phyloP scores from a whole-genome alignment of 192 early-diverging fungal species.

The Entomortierella parvispora region DNA sequence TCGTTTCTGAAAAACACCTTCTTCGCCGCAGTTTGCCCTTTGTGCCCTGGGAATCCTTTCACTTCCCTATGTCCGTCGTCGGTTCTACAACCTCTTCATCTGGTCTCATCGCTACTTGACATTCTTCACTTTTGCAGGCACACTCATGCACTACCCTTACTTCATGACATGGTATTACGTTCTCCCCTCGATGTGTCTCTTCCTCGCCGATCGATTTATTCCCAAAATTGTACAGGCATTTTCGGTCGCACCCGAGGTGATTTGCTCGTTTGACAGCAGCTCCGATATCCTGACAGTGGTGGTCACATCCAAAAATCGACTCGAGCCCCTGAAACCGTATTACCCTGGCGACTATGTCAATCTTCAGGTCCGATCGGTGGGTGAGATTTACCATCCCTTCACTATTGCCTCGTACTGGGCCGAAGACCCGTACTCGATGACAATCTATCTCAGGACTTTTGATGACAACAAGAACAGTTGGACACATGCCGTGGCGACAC shows the following conservation, averaged over 20 bases:
- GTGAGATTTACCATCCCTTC: conserved; percentile 36
- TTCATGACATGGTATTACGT: conserved; percentile 49
- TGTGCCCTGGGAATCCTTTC: conserved; percentile 14
- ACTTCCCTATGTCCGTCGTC: conserved; percentile 13
- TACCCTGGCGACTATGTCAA: conserved; percentile 48
- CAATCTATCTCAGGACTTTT: conserved; percentile 36
- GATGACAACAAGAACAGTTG: conserved; percentile 38
- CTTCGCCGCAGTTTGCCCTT: conserved; percentile 17
- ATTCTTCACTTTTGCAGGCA: conserved; percentile 35
- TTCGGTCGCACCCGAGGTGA: conserved; percentile 16
- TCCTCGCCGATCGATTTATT: conserved; percentile 39
- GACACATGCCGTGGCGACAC: conserved; percentile 25
- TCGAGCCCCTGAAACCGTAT: conserved; percentile 38
- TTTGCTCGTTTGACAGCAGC: conserved; percentile 32
- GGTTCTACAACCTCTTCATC: conserved; percentile 30
- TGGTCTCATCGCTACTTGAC: conserved; percentile 26
- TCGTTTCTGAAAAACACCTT: too few relatives aligned
- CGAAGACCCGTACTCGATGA: conserved; percentile 49
- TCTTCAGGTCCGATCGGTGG: conserved; percentile 27
- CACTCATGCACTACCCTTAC: conserved; percentile 46
- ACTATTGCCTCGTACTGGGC: conserved; percentile 50
- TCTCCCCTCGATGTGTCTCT: conserved; percentile 36
- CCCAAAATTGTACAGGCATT: conserved; percentile 38
- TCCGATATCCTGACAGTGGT: conserved; percentile 36
- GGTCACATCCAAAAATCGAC: conserved; percentile 11